Percentiles rank a stretch among this genome's conserved stretches.
phyloP scores from a whole-genome alignment of 1,284 basidiomycete species.

The Ustilago vetiveriae region DNA sequence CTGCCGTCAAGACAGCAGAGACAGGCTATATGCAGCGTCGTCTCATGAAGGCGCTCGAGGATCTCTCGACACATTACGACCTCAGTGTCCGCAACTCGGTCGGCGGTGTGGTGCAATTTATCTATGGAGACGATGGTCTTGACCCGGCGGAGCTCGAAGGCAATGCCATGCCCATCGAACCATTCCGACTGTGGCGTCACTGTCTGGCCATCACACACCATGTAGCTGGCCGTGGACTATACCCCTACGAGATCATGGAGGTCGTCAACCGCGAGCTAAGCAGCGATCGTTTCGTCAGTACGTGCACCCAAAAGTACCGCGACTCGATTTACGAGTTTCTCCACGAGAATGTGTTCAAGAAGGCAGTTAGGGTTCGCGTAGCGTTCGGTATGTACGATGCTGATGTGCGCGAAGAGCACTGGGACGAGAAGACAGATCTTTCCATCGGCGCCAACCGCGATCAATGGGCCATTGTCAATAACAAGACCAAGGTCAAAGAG shows the following conservation, averaged over 20 bases:
- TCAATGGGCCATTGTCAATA: constrained; percentile 76
- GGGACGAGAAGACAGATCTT: constrained; percentile 81
- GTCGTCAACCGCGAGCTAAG: constrained; percentile 76
- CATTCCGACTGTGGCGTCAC: constrained; percentile 82
- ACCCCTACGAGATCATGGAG: constrained; percentile 88
- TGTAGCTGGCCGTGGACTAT: constrained; percentile 72
- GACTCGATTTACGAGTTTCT: constrained; percentile 82
- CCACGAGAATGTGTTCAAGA: constrained; percentile 75
- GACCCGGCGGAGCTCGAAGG: constrained; percentile 97
- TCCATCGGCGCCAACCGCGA: constrained; percentile 77
- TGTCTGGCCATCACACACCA: constrained; percentile 75
- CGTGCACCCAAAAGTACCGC: constrained; percentile 76
- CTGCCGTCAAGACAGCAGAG: constrained; percentile 99
- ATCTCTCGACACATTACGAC: constrained; percentile 96
- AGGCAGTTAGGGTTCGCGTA: constrained; percentile 77
- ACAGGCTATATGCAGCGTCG: constrained; percentile 99
- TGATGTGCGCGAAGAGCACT: constrained; percentile 78
- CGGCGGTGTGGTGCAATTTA: constrained; percentile 97
- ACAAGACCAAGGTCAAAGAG: constrained; percentile 88
- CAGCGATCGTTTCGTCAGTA: constrained; percentile 71
- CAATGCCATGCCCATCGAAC: constrained; percentile 80
- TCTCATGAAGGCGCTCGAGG: constrained; percentile 98
- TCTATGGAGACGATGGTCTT: constrained; percentile 95
- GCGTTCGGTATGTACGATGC: constrained; percentile 86
- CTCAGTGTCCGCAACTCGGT: constrained; percentile 94